phyloP scores from a whole-genome alignment of 2,329 filamentous ascomycete species.

The Xylariomycetidae sp. region DNA sequence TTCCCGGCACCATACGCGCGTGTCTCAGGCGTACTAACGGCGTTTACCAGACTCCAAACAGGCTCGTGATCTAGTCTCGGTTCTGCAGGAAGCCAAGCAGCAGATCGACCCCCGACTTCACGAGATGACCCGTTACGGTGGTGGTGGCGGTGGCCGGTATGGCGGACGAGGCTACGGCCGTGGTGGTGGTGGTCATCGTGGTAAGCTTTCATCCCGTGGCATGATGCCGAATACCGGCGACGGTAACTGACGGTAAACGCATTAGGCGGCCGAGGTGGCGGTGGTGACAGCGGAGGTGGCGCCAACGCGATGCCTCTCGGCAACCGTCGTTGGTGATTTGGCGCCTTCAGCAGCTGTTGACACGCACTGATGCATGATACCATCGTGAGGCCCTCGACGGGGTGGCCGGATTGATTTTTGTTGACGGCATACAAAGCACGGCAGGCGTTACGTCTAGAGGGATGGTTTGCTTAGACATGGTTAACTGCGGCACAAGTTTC shows the following conservation, averaged over 20 bases:
- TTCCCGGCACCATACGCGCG: too few relatives aligned
- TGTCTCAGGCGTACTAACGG: constrained; percentile 34
- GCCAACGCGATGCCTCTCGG: constrained; percentile 30
- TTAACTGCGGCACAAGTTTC: constrained; percentile 17
- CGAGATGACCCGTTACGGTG: constrained; percentile 92
- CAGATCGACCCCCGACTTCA: constrained; percentile 91
- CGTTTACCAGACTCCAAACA: constrained; percentile 69
- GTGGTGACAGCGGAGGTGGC: constrained; percentile 40
- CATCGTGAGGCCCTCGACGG: constrained; percentile 9
- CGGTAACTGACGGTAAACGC: constrained; percentile 32
- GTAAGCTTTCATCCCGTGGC: constrained; percentile 12
- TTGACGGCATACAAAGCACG: constrained; percentile 25
- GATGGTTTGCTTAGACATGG: constrained; percentile 27
- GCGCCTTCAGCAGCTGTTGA: constrained; percentile 3
- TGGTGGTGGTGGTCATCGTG: constrained; percentile 46
- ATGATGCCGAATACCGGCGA: constrained; percentile 6
- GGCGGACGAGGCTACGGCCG: constrained; percentile 64
- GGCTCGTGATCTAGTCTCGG: constrained; percentile 90
- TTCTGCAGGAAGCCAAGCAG: constrained; percentile 95
- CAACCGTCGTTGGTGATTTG: constrained; percentile 28
- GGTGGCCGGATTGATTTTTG: constrained; percentile 11
- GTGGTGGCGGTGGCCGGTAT: constrained; percentile 69
- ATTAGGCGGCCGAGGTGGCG: constrained; percentile 36
- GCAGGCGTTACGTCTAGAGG: constrained; percentile 28
- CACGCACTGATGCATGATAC: constrained; percentile 5